These are phyloP conservation scores for Debaryomycetaceae sp. DNA, from an alignment of 1,139 yeast genomes.

Conservation along the genomic window DNA sequence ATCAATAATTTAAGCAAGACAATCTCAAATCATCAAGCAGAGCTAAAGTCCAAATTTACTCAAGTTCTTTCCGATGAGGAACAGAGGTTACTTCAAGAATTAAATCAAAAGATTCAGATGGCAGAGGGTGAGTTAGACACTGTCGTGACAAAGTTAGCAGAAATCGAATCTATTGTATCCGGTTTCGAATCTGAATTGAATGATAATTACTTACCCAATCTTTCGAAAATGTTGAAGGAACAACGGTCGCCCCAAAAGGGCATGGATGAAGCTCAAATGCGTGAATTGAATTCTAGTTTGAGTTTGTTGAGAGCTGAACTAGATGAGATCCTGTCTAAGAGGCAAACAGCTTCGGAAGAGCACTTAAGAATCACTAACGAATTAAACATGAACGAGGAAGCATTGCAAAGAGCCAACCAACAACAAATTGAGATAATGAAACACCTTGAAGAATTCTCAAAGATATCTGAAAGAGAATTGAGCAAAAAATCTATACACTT, in stretches of 20 bases:
- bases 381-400: conserved; percentile 35
- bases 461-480: conserved; percentile 61
- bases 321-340: conserved; percentile 18
- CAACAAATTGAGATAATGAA: conserved; percentile 54
- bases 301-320: conserved; percentile 20
- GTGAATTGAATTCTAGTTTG: conserved; percentile 31
- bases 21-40: conserved; percentile 43
- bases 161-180: conserved; percentile 50
- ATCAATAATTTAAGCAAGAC: conserved; percentile 25
- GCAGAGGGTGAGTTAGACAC: conserved; percentile 41
- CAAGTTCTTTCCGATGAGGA: conserved; percentile 47
- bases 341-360: conserved; percentile 14
- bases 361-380: conserved; percentile 26
- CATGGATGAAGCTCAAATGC: conserved; percentile 38
- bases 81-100: conserved; percentile 28
- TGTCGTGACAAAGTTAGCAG: conserved; percentile 42
- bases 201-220: conserved; percentile 41
- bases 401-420: conserved; percentile 50
- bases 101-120: conserved; percentile 37
- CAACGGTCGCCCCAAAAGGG: conserved; percentile 35
- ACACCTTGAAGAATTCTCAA: conserved; percentile 60
- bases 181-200: conserved; percentile 54
- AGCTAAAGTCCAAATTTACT: conserved; percentile 53
- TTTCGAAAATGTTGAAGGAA: conserved; percentile 34
- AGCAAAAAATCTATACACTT: conserved; percentile 60